Conservation (phyloP, 768 basidiomycete genomes). For the Agrocybe praecox region DNA sequence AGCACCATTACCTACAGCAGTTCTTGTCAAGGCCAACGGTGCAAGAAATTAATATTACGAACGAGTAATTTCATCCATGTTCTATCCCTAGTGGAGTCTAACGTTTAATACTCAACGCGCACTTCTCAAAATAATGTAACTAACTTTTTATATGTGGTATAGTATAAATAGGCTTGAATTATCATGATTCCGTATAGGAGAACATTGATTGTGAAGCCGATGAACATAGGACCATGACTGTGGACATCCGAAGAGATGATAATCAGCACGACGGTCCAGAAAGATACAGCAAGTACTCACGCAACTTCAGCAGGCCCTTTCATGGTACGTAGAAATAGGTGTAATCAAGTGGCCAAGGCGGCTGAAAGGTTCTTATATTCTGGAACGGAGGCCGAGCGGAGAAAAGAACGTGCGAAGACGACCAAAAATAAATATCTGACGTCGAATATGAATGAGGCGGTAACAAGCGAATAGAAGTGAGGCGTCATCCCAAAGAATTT, state of each 20-base stretch:
- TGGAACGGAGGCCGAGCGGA: not conserved
- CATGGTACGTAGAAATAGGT: too few relatives aligned
- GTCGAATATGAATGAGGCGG: too few relatives aligned
- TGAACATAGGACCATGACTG: slow-evolving; percentile 49
- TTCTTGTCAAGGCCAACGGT: not conserved
- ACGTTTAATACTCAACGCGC: not conserved
- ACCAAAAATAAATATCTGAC: too few relatives aligned
- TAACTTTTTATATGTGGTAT: slow-evolving; percentile 29
- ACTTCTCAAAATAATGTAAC: slow-evolving; percentile 17
- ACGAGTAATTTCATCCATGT: slow-evolving; percentile 50
- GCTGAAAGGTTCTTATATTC: too few relatives aligned
- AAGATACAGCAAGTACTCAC: too few relatives aligned
- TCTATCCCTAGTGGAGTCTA: not conserved
- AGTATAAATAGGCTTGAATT: slow-evolving; percentile 49
- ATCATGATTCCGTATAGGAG: slow-evolving; percentile 50
- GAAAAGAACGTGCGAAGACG: not conserved
- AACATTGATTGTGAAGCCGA: slow-evolving; percentile 45
- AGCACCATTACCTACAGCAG: slow-evolving; percentile 38
- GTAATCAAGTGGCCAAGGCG: too few relatives aligned
- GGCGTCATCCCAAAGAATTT: too few relatives aligned
- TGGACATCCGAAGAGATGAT: too few relatives aligned
- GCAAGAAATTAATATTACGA: slow-evolving; percentile 10
- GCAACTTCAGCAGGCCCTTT: too few relatives aligned
- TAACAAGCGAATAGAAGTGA: too few relatives aligned
- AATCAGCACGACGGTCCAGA: too few relatives aligned